phyloP scores from a whole-genome alignment of 306 rosid genomes.

The Pyrus betulifolia region DNA sequence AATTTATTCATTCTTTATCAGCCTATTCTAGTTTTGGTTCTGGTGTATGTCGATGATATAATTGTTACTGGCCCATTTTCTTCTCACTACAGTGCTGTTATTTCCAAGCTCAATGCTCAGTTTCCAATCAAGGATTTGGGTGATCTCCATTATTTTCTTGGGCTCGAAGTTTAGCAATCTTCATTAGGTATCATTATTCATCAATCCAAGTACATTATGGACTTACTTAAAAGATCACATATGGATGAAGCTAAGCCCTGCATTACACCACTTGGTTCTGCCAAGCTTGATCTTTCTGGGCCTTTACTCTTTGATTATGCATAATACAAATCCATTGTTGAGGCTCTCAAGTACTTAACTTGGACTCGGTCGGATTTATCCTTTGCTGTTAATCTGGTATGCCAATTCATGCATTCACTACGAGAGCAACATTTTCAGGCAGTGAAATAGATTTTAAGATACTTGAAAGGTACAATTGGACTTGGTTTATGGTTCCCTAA shows the following conservation, averaged over 20 bases:
- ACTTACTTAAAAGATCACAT: background rate
- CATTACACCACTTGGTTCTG: background rate
- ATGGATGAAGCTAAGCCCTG: background rate
- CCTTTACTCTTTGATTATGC: too few species aligned
- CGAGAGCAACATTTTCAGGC: too few species aligned
- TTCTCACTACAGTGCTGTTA: too few species aligned
- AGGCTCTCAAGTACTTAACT: background rate
- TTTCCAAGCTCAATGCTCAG: background rate
- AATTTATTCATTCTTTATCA: too few species aligned
- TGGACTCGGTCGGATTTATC: background rate
- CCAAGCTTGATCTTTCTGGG: too few species aligned
- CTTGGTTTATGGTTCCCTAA: too few species aligned
- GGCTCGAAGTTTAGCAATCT: background rate
- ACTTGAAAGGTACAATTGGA: too few species aligned
- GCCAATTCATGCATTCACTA: too few species aligned
- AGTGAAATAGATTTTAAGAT: too few species aligned
- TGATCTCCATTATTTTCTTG: background rate
- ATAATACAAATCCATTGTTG: background rate
- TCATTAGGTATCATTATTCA: background rate
- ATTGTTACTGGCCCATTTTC: too few species aligned
- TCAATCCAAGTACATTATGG: background rate
- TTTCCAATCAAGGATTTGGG: background rate
- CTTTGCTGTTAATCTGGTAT: too few species aligned
- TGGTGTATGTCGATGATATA: background rate
- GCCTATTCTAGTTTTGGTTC: background rate